phyloP scores from a whole-genome alignment of 371 early-diverging fungal species.

The Funneliformis caledonium region DNA sequence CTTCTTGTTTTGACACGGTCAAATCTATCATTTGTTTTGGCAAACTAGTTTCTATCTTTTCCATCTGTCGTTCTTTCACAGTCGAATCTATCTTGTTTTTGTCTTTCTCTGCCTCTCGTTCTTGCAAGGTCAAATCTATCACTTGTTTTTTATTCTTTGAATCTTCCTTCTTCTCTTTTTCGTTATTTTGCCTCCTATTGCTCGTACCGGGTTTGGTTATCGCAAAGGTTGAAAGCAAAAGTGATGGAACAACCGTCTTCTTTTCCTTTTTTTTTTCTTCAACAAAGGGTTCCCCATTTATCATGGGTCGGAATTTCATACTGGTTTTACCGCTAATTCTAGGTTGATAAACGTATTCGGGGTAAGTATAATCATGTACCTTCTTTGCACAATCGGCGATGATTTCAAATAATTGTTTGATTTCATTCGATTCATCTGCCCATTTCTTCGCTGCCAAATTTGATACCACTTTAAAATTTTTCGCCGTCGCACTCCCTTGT shows the following conservation, averaged over 20 bases:
- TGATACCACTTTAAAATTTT: neutral
- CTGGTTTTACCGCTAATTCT: conserved; percentile 1
- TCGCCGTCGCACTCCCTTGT: neutral
- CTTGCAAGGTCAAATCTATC: no score
- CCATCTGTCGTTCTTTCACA: no score
- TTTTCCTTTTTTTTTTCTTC: neutral
- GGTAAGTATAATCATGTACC: conserved; percentile 27
- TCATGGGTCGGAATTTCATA: neutral
- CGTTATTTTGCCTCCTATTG: neutral
- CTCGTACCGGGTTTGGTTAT: neutral
- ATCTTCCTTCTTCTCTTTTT: no score
- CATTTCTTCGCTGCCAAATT: neutral
- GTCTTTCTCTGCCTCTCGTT: no score
- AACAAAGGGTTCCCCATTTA: neutral
- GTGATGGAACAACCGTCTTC: neutral
- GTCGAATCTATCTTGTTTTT: no score
- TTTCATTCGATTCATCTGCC: neutral
- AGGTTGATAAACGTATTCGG: conserved; percentile 34
- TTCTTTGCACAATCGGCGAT: conserved; percentile 2
- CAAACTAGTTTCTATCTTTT: no score
- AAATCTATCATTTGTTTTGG: no score
- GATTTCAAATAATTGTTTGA: neutral
- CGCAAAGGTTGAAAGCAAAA: neutral
- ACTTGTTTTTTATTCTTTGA: no score
- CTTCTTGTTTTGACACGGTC: no score